Percentiles rank a stretch among this genome's conserved stretches.
phyloP scores from a whole-genome alignment of 2,329 filamentous ascomycete genomes.

The Penicillium corylophilum region DNA sequence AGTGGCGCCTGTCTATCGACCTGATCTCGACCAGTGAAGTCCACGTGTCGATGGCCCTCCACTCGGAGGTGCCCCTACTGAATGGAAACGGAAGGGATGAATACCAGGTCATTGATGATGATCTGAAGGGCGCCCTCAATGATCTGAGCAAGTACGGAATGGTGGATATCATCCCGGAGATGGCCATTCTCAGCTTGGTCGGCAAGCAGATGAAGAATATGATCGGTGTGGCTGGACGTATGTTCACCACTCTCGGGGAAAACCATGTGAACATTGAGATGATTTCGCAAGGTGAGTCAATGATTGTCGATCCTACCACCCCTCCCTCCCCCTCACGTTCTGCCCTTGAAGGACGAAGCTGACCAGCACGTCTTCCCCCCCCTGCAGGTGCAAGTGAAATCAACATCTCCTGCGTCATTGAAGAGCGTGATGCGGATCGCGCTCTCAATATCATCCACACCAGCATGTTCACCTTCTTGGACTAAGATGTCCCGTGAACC shows the following conservation, averaged over 20 bases:
- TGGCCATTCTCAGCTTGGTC: constrained; percentile 94
- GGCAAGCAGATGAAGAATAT: constrained; percentile 98
- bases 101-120: constrained; percentile 58
- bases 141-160: constrained; percentile 80
- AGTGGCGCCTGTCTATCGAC: constrained; percentile 84
- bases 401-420: constrained; percentile 97
- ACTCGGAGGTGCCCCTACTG: constrained; percentile 65
- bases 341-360: constrained; percentile 12
- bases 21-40: constrained; percentile 96
- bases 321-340: constrained; percentile 1
- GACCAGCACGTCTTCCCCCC: constrained; percentile 13
- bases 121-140: constrained; percentile 63
- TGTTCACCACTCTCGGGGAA: constrained; percentile 93
- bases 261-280: constrained; percentile 97
- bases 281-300: constrained; percentile 85
- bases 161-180: constrained; percentile 83
- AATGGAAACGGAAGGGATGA: constrained; percentile 49
- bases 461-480: constrained; percentile 92
- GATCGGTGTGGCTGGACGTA: constrained; percentile 86
- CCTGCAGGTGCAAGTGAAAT: constrained; percentile 87
- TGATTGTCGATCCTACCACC: constrained; percentile 11
- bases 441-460: constrained; percentile 97
- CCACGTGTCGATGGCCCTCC: constrained; percentile 94
- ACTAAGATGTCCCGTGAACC: constrained; percentile 48
- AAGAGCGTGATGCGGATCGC: constrained; percentile 82